Conservation (phyloP, 441 rosid genomes). For the Erodium texanum region DNA sequence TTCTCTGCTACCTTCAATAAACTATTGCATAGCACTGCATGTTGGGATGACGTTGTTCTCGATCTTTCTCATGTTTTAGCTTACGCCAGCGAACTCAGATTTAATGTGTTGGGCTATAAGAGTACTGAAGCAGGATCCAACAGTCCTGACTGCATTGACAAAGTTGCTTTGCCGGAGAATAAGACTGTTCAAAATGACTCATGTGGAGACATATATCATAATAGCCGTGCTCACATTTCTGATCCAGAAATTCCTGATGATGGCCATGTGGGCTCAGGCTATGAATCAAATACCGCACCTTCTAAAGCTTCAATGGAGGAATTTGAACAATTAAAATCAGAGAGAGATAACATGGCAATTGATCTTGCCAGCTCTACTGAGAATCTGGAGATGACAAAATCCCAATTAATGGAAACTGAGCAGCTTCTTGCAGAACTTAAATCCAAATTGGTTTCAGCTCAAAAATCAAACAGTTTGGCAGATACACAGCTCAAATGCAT, state of each 20-base stretch:
- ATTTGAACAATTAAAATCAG: slow-evolving; percentile 30
- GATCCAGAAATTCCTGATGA: slow-evolving; percentile 25
- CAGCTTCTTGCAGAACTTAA: slow-evolving; percentile 30
- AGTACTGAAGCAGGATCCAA: slow-evolving; percentile 18
- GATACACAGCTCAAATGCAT: slow-evolving; percentile 57
- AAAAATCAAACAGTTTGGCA: slow-evolving; percentile 28
- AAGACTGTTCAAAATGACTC: slow-evolving; percentile 19
- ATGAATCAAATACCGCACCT: slow-evolving; percentile 17
- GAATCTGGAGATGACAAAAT: slow-evolving; percentile 28
- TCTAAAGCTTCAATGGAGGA: slow-evolving; percentile 25
- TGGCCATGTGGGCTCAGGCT: slow-evolving; percentile 19
- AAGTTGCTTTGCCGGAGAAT: slow-evolving; percentile 33
- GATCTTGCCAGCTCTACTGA: slow-evolving; percentile 28
- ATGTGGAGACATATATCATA: slow-evolving; percentile 12
- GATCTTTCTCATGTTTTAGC: slow-evolving; percentile 36
- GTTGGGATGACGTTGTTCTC: slow-evolving; percentile 26
- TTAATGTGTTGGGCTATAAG: slow-evolving; percentile 23
- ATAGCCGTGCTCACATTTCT: slow-evolving; percentile 12
- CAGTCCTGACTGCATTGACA: slow-evolving; percentile 27
- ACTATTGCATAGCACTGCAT: slow-evolving; percentile 18
- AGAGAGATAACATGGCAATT: slow-evolving; percentile 27
- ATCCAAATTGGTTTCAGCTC: slow-evolving; percentile 27
- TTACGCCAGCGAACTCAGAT: slow-evolving; percentile 25
- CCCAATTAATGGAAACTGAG: slow-evolving; percentile 32
- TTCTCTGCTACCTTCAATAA: slow-evolving; percentile 27